Evolutionary conservation across 2,329 filamentous ascomycete species (phyloP).

Genomic region (Botrytis pseudocinerea): DNA sequence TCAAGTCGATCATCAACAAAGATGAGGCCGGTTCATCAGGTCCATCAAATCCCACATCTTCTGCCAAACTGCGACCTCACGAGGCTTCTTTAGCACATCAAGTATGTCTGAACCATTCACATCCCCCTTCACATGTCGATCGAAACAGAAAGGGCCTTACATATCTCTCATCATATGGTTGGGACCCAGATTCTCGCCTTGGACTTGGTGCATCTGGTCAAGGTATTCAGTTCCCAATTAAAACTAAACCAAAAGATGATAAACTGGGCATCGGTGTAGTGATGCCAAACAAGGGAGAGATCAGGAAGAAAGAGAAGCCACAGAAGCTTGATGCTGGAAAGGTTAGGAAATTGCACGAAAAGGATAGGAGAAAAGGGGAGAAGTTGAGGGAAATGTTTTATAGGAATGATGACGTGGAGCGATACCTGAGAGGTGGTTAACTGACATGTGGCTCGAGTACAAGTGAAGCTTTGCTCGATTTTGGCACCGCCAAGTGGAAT

Average conservation of each 20-base stretch:
- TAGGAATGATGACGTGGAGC: conserved; percentile 71
- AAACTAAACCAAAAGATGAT: conserved; percentile 67
- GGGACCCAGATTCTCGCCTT: conserved; percentile 69
- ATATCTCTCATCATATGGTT: conserved; percentile 67
- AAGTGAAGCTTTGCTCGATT: not conserved
- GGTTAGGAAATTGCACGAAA: conserved; percentile 59
- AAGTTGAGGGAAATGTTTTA: conserved; percentile 72
- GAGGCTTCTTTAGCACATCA: conserved; percentile 69
- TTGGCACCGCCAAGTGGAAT: not conserved
- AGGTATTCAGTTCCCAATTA: conserved; percentile 76
- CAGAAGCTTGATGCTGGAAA: conserved; percentile 69
- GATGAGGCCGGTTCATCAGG: not conserved
- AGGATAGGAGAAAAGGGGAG: conserved; percentile 63
- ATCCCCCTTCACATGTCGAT: conserved; percentile 71
- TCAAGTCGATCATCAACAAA: conserved; percentile 7
- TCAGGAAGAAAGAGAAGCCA: conserved; percentile 46
- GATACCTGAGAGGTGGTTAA: conserved; percentile 50
- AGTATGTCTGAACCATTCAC: conserved; percentile 66
- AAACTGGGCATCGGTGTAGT: conserved; percentile 70
- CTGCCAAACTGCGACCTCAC: conserved; percentile 45
- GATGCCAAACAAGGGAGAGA: conserved; percentile 41
- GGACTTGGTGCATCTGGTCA: conserved; percentile 70
- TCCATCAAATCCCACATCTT: not conserved
- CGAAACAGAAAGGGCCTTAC: conserved; percentile 68
- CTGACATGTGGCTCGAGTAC: not conserved